Conservation (phyloP, 139 green algal genomes). For the Tetratostichococcus sp. region DNA sequence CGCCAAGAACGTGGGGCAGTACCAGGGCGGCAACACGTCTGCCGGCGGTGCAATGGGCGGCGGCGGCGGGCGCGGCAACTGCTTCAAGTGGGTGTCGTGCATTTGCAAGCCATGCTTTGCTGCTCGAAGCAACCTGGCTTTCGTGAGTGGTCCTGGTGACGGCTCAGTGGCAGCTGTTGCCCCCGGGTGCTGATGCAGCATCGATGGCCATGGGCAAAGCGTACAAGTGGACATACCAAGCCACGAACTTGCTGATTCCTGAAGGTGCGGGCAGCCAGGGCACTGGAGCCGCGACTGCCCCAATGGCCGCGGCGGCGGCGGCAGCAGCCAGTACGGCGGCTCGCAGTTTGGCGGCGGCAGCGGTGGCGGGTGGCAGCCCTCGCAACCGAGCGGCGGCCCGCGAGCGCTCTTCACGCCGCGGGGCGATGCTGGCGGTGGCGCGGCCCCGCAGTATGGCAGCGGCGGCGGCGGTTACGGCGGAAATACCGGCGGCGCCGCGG, state of each 20-base stretch:
- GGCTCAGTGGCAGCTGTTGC: neutral
- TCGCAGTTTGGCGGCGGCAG: neutral
- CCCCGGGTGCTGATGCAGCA: too few species aligned
- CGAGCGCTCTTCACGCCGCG: neutral
- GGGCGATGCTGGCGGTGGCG: neutral
- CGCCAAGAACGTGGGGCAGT: neutral
- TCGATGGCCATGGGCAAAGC: too few species aligned
- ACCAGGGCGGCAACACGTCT: neutral
- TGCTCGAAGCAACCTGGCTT: too few species aligned
- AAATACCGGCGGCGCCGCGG: neutral
- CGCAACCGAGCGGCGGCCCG: neutral
- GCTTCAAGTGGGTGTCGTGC: neutral
- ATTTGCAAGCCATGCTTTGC: neutral
- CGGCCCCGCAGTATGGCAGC: neutral
- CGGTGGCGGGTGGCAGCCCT: neutral
- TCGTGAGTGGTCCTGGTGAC: neutral
- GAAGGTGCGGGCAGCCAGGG: slow-evolving; percentile 16
- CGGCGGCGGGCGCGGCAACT: neutral
- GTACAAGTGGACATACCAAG: too few species aligned
- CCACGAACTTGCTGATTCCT: too few species aligned
- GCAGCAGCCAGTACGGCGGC: slow-evolving; percentile 6
- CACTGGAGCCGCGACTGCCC: slow-evolving; percentile 35
- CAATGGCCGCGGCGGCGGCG: neutral
- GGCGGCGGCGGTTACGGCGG: neutral
- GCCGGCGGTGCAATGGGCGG: neutral